These are phyloP conservation scores for Groenewaldozyma sp. DNA, from an alignment of 1,139 yeast species.

Conservation along the genomic window DNA sequence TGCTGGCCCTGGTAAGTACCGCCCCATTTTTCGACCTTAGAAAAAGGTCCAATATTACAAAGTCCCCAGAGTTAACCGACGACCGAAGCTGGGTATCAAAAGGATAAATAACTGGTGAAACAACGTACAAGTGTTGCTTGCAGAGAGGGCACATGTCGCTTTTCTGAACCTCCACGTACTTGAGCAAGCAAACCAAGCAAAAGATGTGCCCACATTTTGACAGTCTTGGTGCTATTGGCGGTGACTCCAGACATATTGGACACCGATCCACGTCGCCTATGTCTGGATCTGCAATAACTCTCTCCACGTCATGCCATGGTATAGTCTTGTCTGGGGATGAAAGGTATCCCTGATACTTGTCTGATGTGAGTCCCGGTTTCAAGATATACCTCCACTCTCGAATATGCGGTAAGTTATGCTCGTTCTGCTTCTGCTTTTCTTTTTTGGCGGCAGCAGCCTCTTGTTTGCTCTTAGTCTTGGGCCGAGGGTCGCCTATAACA, in stretches of 20 bases:
- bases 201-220: conserved; percentile 13
- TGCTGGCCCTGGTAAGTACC: neutral
- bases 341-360: conserved; percentile 1
- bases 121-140: conserved; percentile 7
- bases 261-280: conserved; percentile 13
- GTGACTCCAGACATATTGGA: conserved; percentile 13
- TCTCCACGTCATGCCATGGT: conserved; percentile 9
- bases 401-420: conserved; percentile 3
- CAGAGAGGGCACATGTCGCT: conserved; percentile 13
- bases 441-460: neutral
- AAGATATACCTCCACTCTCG: conserved; percentile 7
- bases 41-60: conserved; percentile 1
- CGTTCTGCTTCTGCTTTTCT: neutral
- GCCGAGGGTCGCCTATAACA: neutral
- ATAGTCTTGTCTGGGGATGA: conserved; percentile 4
- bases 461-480: neutral
- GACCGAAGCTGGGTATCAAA: neutral
- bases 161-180: conserved; percentile 6
- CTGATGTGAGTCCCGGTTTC: neutral
- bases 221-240: conserved; percentile 13
- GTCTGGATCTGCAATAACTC: conserved; percentile 12
- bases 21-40: neutral
- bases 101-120: conserved; percentile 10
- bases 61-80: conserved; percentile 1
- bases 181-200: conserved; percentile 11